Evolutionary conservation across 305 asterid genomes (phyloP).

Genomic region (Plantago rigida): DNA sequence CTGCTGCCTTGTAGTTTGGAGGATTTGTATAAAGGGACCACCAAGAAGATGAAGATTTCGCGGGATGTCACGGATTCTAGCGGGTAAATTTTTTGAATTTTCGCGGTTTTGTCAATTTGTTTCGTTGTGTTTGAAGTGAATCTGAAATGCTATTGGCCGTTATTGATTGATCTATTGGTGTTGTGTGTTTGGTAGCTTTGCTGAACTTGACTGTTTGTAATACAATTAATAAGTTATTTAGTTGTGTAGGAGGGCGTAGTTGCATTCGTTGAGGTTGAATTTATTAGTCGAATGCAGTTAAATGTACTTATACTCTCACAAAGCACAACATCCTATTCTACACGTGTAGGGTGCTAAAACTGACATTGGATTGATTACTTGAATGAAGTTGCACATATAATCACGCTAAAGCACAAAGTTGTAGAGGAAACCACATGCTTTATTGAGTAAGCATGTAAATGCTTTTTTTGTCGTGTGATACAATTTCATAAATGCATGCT

Average conservation of each 20-base stretch:
- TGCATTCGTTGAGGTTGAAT: neutral
- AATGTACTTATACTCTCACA: neutral
- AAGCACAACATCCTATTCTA: neutral
- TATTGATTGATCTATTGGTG: neutral
- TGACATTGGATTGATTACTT: neutral
- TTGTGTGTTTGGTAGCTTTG: neutral
- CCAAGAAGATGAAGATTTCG: conserved; percentile 81
- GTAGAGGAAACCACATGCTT: too few relatives aligned
- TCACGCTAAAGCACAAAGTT: too few relatives aligned
- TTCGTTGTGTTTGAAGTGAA: conserved; percentile 1
- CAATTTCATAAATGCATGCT: too few relatives aligned
- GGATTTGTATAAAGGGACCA: conserved; percentile 77
- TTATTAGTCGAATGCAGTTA: neutral
- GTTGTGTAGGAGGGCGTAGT: neutral
- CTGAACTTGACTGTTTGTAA: too few relatives aligned
- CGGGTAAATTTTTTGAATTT: conserved; percentile 41
- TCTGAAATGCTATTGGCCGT: neutral
- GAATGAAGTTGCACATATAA: neutral
- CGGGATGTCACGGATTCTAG: conserved; percentile 53
- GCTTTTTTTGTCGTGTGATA: too few relatives aligned
- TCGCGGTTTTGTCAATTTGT: neutral
- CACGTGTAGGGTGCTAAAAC: conserved; percentile 2
- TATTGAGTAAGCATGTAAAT: too few relatives aligned
- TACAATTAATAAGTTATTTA: too few relatives aligned
- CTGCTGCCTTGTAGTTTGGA: conserved; percentile 69